Conservation (phyloP, 768 basidiomycete species). For the Russula emetica region DNA sequence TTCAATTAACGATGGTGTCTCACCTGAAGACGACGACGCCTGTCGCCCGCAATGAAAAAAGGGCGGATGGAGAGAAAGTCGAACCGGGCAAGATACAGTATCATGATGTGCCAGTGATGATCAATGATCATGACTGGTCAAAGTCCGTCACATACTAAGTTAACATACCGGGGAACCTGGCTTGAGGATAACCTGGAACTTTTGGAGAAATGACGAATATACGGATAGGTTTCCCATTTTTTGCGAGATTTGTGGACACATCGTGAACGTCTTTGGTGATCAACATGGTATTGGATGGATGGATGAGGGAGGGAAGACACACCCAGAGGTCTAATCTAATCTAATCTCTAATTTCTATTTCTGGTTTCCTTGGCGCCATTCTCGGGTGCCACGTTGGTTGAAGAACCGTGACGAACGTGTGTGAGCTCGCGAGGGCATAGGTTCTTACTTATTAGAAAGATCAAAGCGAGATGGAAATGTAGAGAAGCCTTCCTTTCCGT, state of each 20-base stretch:
- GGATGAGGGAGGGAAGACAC: not conserved
- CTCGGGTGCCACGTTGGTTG: no score
- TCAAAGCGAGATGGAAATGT: not conserved
- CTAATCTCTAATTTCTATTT: not conserved
- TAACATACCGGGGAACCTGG: conserved; percentile 90
- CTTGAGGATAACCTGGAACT: conserved; percentile 78
- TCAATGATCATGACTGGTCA: not conserved
- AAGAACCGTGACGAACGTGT: conserved; percentile 33
- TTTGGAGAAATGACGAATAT: conserved; percentile 80
- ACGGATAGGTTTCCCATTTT: conserved; percentile 59
- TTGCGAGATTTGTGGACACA: conserved; percentile 62
- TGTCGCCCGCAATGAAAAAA: conserved; percentile 32
- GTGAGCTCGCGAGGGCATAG: not conserved
- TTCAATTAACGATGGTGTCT: conserved; percentile 1
- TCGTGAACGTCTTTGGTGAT: conserved; percentile 78
- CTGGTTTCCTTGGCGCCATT: not conserved
- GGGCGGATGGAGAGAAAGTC: not conserved
- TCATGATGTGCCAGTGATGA: no score
- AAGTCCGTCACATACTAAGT: not conserved
- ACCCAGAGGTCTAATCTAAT: conserved; percentile 6
- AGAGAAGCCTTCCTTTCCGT: not conserved
- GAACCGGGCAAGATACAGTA: no score
- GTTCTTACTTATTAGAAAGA: not conserved
- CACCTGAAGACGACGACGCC: conserved; percentile 83
- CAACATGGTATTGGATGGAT: conserved; percentile 55